A percentile compares a stretch with the other conserved stretches of the same genome.
These are phyloP conservation scores for Pichia sporocuriosa DNA, from an alignment of 805 yeast genomes.

Conservation along the genomic window DNA sequence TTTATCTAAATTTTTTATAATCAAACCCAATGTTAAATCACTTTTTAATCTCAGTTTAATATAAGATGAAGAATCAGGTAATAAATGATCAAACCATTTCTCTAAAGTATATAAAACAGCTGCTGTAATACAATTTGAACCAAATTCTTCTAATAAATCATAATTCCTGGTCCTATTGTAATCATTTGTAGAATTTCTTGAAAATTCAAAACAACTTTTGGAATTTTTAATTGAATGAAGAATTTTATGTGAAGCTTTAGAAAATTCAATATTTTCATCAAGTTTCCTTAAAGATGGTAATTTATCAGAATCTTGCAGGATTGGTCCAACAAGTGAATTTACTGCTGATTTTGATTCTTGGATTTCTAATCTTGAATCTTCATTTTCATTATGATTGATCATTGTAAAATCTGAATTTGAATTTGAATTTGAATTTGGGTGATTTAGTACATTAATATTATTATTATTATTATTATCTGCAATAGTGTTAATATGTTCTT, in stretches of 20 bases:
- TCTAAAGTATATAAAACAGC: conserved; percentile 59
- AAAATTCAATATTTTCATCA: conserved; percentile 23
- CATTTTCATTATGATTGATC: conserved; percentile 12
- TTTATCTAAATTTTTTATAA: conserved; percentile 41
- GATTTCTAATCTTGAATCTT: conserved; percentile 34
- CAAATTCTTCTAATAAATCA: conserved; percentile 50
- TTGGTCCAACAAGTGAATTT: conserved; percentile 40
- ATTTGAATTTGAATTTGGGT: too few relatives aligned
- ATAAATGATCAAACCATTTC: conserved; percentile 48
- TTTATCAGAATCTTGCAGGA: conserved; percentile 18
- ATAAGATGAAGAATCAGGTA: conserved; percentile 49
- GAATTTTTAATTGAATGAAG: conserved; percentile 51
- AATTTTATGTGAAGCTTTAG: conserved; percentile 24
- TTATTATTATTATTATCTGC: not conserved
- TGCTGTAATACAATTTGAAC: conserved; percentile 47
- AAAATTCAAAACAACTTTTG: conserved; percentile 50
- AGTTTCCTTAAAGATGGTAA: conserved; percentile 23
- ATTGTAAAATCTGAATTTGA: not conserved
- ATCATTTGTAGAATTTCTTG: conserved; percentile 7
- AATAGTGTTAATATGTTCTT: conserved; percentile 1
- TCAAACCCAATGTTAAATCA: conserved; percentile 34
- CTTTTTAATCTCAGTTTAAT: conserved; percentile 33
- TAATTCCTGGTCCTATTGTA: conserved; percentile 13
- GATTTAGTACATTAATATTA: conserved; percentile 7
- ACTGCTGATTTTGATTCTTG: conserved; percentile 39